phyloP scores from a whole-genome alignment of 2,329 filamentous ascomycete genomes.

The Oidium heveae region DNA sequence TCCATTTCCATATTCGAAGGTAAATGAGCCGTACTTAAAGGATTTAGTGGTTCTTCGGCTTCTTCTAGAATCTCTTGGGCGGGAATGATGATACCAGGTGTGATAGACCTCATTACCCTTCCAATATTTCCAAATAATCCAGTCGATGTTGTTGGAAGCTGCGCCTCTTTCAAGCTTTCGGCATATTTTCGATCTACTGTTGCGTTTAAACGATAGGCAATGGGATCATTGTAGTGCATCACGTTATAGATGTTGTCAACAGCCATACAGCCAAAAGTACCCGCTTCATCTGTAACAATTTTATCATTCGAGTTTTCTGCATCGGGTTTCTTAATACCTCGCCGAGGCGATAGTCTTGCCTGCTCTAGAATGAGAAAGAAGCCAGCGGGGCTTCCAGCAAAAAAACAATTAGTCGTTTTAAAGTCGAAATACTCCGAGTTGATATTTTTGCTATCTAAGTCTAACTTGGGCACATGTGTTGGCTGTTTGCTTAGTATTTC shows the following conservation, averaged over 20 bases:
- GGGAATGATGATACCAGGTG: slow-evolving; percentile 22
- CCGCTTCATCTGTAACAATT: slow-evolving; percentile 49
- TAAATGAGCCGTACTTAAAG: slow-evolving; percentile 18
- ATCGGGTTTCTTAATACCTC: slow-evolving; percentile 50
- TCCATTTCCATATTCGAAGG: slow-evolving; percentile 65
- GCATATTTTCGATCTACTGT: slow-evolving; percentile 66
- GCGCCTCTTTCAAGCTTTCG: slow-evolving; percentile 46
- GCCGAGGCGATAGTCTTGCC: slow-evolving; percentile 44
- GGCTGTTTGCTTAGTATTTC: slow-evolving; percentile 82
- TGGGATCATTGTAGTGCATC: slow-evolving; percentile 43
- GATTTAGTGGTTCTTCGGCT: neutral
- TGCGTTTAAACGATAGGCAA: slow-evolving; percentile 80
- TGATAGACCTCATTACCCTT: slow-evolving; percentile 33
- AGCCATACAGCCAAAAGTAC: slow-evolving; percentile 68
- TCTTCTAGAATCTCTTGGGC: slow-evolving; percentile 4
- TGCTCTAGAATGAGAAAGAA: slow-evolving; percentile 81
- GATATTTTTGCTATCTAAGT: slow-evolving; percentile 18
- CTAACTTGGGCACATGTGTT: slow-evolving; percentile 32
- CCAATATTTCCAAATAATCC: slow-evolving; percentile 40
- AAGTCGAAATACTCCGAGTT: slow-evolving; percentile 56
- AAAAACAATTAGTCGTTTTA: slow-evolving; percentile 69
- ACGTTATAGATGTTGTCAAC: slow-evolving; percentile 96
- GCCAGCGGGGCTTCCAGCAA: slow-evolving; percentile 70
- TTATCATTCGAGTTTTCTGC: slow-evolving; percentile 34
- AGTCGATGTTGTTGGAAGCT: slow-evolving; percentile 47